Evolutionary conservation across 331 rosid species (phyloP).

Genomic region (Spiraea crenata): DNA sequence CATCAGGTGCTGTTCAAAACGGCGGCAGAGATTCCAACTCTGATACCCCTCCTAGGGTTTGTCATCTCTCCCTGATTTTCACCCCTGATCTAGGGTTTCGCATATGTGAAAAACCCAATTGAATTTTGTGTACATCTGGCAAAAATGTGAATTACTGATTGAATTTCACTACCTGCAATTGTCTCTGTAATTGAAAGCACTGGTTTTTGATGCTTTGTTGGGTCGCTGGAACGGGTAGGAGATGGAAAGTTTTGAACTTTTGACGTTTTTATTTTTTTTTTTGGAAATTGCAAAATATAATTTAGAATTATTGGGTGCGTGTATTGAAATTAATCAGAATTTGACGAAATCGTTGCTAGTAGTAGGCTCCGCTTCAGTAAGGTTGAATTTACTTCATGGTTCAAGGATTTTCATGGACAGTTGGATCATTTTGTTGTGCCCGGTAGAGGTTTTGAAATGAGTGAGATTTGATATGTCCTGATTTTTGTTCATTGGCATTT

Average conservation of each 20-base stretch:
- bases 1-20: constrained; percentile 60
- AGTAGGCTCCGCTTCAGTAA: not conserved
- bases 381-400: not conserved
- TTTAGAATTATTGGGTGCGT: not conserved
- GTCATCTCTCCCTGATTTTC: constrained; percentile 23
- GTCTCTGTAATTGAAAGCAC: not conserved
- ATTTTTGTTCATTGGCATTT: not conserved
- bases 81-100: constrained; percentile 33
- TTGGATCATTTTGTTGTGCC: not conserved
- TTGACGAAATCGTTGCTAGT: not conserved
- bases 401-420: not conserved
- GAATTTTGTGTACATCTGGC: not conserved
- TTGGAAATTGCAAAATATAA: not conserved
- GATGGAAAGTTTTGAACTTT: not conserved
- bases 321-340: not conserved
- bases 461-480: not conserved
- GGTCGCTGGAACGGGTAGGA: not conserved
- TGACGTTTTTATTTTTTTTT: not conserved
- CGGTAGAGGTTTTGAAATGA: not conserved
- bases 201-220: not conserved
- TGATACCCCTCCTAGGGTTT: constrained; percentile 85
- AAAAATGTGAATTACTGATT: not conserved
- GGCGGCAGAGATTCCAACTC: constrained; percentile 74
- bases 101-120: not conserved
- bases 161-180: not conserved